Evolutionary conservation across 805 yeast genomes (phyloP), one percentile per base, ranked within the genome.

Genomic region (Citeromyces matritensis): DNA sequence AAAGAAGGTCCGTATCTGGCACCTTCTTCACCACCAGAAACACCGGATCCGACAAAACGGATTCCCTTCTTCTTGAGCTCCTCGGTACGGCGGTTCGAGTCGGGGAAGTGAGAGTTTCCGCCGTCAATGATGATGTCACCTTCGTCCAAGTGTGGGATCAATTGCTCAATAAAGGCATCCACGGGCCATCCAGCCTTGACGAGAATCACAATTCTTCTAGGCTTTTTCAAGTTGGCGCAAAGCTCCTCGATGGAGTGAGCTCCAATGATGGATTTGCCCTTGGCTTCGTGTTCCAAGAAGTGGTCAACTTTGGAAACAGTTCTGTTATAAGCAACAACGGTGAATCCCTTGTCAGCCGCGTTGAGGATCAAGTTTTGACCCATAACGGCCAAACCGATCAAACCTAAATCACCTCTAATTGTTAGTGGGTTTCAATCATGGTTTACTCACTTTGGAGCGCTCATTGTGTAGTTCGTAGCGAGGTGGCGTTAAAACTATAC

Each of bases 11-110:
- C 98, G 62, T 81, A 73, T 65, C 98, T 83, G 49, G 98, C 98
- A 71, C 98, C 98, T 60, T 88, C 98, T 66, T 88, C 98, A 70
- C 98, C 98, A 63, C 98, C 98, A 47, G 97, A 88, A 42, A 91
- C 97, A 80, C 98, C 98, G 40, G 95, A 86, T 52, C 98, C 98
- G 42, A 88, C 97, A 47, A 84, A 91, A 43, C 73, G 64, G 53
- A 86, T 76, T 28, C 94, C 97, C 69, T 88, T 75, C 35, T 60
- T 65, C 58, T 79, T 74, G 57, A 88, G 73, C 56, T 85, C 94
- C 37, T 70, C 88, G 69, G 63, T 84, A 64, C 98, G 83, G 67
- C 97, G 85, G 80, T 86, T 86, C 39, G 95, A 60, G 65, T 88
- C 98, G 60, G 95, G 95, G 91, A 78, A 88, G 64, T 88, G 95